Conservation (phyloP, 805 yeast species). For the Monosporozyma yasuniensis region DNA sequence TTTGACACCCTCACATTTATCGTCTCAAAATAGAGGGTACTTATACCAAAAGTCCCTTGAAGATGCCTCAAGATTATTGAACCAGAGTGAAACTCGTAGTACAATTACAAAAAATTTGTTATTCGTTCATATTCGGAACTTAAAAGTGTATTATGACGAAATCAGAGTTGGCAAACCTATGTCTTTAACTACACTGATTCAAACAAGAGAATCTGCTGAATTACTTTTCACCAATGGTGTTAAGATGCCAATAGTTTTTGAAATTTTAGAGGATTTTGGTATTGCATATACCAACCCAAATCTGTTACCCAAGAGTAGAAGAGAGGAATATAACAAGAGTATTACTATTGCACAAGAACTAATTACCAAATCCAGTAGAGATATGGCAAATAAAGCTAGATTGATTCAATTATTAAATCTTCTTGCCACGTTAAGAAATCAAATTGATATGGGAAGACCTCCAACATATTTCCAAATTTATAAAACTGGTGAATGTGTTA, state of each 20-base stretch:
- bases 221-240: conserved; percentile 21
- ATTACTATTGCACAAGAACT: conserved; percentile 22
- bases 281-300: conserved; percentile 10
- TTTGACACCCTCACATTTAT: background rate
- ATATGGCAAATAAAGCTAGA: conserved; percentile 12
- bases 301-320: conserved; percentile 15
- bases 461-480: conserved; percentile 13
- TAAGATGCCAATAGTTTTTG: conserved; percentile 25
- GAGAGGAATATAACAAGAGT: conserved; percentile 24
- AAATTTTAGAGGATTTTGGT: conserved; percentile 23
- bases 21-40: conserved; percentile 3
- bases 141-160: conserved; percentile 11
- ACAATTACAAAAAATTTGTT: conserved; percentile 13
- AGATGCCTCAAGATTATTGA: conserved; percentile 15
- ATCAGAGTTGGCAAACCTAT: background rate
- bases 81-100: conserved; percentile 14
- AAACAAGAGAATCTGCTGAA: conserved; percentile 19
- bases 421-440: conserved; percentile 16
- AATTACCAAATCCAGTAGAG: conserved; percentile 17
- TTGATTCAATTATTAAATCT: conserved; percentile 13
- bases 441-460: conserved; percentile 22
- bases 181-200: background rate
- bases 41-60: conserved; percentile 15
- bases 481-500: conserved; percentile 15
- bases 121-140: conserved; percentile 11